These are phyloP conservation scores for Nevesoporus exiguus DNA, from an alignment of 768 basidiomycete species.

Conservation along the genomic window DNA sequence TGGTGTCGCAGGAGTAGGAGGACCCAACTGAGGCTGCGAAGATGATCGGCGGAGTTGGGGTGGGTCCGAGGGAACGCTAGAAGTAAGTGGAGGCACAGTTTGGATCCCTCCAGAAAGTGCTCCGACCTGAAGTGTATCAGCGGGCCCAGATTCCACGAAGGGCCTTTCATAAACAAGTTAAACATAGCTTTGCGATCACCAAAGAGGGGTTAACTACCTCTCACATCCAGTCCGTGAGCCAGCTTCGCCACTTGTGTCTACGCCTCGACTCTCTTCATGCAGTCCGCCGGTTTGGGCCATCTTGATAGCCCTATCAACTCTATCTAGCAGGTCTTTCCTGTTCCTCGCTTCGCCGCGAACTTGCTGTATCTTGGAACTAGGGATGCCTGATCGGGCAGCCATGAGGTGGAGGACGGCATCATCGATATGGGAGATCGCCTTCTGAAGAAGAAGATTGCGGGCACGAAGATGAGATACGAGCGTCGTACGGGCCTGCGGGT, in stretches of 20 bases:
- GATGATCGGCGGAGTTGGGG: conserved; percentile 28
- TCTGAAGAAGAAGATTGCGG: conserved; percentile 30
- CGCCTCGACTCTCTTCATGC: conserved; percentile 3
- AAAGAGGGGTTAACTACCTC: conserved; percentile 16
- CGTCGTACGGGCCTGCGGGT: conserved; percentile 14
- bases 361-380: conserved; percentile 30
- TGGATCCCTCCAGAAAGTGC: conserved; percentile 3
- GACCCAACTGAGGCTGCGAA: conserved; percentile 28
- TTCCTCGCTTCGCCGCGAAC: conserved; percentile 30
- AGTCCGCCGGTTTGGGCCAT: conserved; percentile 25
- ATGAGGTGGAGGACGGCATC: conserved; percentile 29
- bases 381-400: conserved; percentile 32
- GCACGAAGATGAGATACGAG: conserved; percentile 30
- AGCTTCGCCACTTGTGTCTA: background rate
- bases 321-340: conserved; percentile 31
- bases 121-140: background rate
- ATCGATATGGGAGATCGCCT: conserved; percentile 32
- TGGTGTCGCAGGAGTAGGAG: conserved; percentile 7
- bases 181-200: conserved; percentile 2
- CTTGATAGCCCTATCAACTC: conserved; percentile 27
- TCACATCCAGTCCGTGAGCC: background rate
- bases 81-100: background rate
- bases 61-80: conserved; percentile 10
- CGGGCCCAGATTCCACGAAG: background rate
- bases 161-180: conserved; percentile 14